Evolutionary conservation across 1,284 basidiomycete species (phyloP), one percentile per base, ranked within the genome.

Genomic region (Ceratobasidium sp.): DNA sequence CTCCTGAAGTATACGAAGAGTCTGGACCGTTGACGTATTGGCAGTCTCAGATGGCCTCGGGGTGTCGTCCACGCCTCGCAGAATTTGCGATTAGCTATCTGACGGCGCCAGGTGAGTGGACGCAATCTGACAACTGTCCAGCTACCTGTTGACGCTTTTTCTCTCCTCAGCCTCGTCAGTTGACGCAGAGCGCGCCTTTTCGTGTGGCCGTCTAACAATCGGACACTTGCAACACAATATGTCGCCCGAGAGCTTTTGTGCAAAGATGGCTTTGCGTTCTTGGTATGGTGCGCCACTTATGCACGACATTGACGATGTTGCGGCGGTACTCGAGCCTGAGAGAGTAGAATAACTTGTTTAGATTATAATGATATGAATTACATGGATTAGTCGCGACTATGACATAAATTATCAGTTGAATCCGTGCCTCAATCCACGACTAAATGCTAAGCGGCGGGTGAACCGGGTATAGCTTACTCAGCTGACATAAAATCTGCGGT

Each of bases 181-280:
- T 33, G 33, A 33, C 33, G 33, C 33, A 23, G 61, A 64, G 33
- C 18, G 61, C 12, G 61, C 33, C 15, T 64, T 64, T 33, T 64
- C 61, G 9, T 20, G 20, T 12, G 61, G 61, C 28, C 61, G 61
- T 42, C 40, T 64, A 2, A 64, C 61, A 13, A 42, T 64, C 4
- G 40, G 40, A 9, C 61, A 64, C 23, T 23, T 64, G 13, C 61
- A 64, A 28, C 61, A 64, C 61, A 28, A 64, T 3, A 64, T 64
- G 61, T 68, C 66, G 7, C 5, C 44, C 18, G 6, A 20, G 15
- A 51, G 42, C 42, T 58, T 23, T 26, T 58, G 56, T 23, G 56
- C 56, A 58, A 76, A 15, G 46, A 26, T 55, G 49, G 68, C 28
- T 33, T 12, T 13, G 15, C 13, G 61, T 10, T 53, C 26, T 55